A percentile compares a stretch with the other conserved stretches of the same genome.
phyloP scores from a whole-genome alignment of 345 rosid species.

The Eucalyptus erythrocorys region DNA sequence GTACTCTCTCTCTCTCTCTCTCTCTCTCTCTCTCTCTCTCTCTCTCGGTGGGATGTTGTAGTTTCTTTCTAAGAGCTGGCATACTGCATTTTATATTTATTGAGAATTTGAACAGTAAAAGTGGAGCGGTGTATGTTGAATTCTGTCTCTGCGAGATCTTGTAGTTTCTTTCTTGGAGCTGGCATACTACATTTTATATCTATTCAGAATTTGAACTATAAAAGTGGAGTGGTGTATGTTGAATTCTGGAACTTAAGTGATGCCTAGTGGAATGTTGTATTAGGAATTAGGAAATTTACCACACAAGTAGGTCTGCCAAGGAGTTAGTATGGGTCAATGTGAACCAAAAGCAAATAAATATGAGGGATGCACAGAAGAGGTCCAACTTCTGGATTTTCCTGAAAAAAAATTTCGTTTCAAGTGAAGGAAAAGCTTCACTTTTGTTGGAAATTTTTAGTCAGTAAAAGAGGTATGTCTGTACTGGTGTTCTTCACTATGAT shows the following conservation, averaged over 20 bases:
- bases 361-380: background rate
- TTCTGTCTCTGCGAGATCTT: background rate
- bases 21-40: background rate
- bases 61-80: background rate
- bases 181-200: background rate
- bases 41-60: background rate
- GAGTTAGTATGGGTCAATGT: background rate
- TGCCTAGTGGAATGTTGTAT: background rate
- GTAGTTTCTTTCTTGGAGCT: background rate
- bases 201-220: background rate
- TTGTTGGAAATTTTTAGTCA: background rate
- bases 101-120: background rate
- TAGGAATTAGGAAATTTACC: background rate
- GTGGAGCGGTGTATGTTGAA: background rate
- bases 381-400: background rate
- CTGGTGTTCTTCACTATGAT: background rate
- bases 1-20: constrained; percentile 18
- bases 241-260: background rate
- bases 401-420: background rate
- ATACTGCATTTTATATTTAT: background rate
- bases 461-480: background rate
- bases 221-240: background rate
- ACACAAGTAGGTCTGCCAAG: background rate
- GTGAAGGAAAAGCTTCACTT: background rate
- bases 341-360: background rate